Conservation (phyloP, 257 asterid species). For the Solanum bulbocastanum region DNA sequence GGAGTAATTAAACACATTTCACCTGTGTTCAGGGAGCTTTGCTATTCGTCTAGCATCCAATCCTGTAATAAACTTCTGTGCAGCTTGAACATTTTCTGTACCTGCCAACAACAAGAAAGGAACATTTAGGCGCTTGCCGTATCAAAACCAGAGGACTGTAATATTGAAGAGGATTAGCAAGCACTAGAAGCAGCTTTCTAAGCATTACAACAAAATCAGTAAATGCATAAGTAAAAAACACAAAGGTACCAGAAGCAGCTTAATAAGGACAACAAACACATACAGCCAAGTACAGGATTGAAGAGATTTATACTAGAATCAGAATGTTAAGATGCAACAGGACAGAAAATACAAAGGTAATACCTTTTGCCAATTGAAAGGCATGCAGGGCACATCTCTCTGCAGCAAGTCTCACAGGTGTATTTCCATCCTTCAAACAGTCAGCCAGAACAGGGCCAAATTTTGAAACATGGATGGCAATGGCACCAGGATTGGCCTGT, state of each 20-base stretch:
- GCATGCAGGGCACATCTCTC: constrained; percentile 91
- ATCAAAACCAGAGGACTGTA: neutral
- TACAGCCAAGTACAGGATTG: neutral
- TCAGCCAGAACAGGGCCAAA: constrained; percentile 81
- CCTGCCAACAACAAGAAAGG: constrained; percentile 32
- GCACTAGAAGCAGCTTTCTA: neutral
- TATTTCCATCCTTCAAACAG: constrained; percentile 73
- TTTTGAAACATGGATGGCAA: constrained; percentile 39
- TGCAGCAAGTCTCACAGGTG: constrained; percentile 84
- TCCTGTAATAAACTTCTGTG: constrained; percentile 88
- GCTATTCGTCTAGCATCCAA: constrained; percentile 95
- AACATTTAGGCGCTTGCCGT: neutral
- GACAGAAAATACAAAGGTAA: neutral
- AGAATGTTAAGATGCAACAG: neutral
- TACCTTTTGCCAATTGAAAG: constrained; percentile 83
- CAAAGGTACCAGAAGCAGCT: neutral
- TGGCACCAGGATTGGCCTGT: constrained; percentile 61
- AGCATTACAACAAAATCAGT: neutral
- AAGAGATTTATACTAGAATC: neutral
- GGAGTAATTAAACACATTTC: neutral
- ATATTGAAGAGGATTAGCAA: neutral
- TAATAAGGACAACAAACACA: neutral
- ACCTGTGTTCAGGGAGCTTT: constrained; percentile 95
- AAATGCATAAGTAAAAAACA: neutral
- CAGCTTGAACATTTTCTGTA: constrained; percentile 76